Conservation (phyloP, 2,329 filamentous ascomycete genomes). For the Ceratocystis alfenasii region DNA sequence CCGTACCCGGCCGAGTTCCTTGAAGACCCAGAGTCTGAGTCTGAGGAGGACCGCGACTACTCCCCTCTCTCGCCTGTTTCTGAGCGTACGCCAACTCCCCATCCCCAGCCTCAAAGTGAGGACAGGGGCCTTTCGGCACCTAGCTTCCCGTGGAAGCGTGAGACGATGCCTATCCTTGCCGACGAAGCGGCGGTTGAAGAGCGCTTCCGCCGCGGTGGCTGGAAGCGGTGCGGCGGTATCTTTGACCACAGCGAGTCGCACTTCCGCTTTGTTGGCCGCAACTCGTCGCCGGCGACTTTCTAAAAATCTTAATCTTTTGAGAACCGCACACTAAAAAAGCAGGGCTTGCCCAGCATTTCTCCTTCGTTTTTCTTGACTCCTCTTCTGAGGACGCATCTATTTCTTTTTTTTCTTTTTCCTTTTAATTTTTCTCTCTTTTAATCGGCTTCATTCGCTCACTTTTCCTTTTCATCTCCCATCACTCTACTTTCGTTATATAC, state of each 20-base stretch:
- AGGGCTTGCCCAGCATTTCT: background rate
- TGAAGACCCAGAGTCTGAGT: slow-evolving; percentile 20
- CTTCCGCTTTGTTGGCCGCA: slow-evolving; percentile 22
- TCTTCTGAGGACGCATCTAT: background rate
- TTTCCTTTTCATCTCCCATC: slow-evolving; percentile 2
- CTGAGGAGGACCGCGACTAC: slow-evolving; percentile 18
- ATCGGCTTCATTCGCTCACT: slow-evolving; percentile 2
- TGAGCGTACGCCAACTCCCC: slow-evolving; percentile 15
- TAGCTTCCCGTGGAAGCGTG: slow-evolving; percentile 26
- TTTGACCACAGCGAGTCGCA: slow-evolving; percentile 22
- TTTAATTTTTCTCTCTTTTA: background rate
- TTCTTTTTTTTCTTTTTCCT: slow-evolving; percentile 8
- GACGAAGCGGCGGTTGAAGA: slow-evolving; percentile 24
- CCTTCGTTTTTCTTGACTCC: slow-evolving; percentile 4
- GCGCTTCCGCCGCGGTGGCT: slow-evolving; percentile 25
- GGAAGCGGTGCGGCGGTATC: slow-evolving; percentile 26
- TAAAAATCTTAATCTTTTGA: slow-evolving; percentile 1
- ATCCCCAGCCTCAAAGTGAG: slow-evolving; percentile 15
- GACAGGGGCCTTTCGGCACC: slow-evolving; percentile 4
- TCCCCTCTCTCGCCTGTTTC: slow-evolving; percentile 17
- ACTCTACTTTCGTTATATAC: slow-evolving; percentile 19
- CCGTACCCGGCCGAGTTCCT: slow-evolving; percentile 12
- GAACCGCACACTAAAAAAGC: background rate
- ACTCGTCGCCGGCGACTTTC: slow-evolving; percentile 22
- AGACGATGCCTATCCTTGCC: slow-evolving; percentile 19